Percentiles rank a stretch among this genome's conserved stretches.
These are phyloP conservation scores for Cordyceps cateniannulata DNA, from an alignment of 2,329 filamentous ascomycete genomes.

Conservation along the genomic window DNA sequence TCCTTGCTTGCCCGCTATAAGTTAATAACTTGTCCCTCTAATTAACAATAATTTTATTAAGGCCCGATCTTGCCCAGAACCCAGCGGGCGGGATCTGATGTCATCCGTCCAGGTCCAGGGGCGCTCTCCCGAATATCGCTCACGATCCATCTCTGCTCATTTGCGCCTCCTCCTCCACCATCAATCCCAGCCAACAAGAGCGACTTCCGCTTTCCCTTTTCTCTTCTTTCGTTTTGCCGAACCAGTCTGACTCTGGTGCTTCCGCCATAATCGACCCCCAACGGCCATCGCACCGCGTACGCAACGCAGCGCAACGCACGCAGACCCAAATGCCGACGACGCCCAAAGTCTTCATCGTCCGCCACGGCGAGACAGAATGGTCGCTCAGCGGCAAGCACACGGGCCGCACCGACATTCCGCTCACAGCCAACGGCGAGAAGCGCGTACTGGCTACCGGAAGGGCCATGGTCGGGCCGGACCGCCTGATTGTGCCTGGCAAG, in stretches of 20 bases:
- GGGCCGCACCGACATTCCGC: slow-evolving; percentile 74
- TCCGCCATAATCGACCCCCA: background rate
- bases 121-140: background rate
- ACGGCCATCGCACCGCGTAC: too few species aligned
- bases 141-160: background rate
- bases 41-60: too few species aligned
- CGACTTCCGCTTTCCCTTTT: background rate
- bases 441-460: slow-evolving; percentile 69
- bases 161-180: background rate
- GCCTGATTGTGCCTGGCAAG: slow-evolving; percentile 76
- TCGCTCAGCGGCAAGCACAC: slow-evolving; percentile 82
- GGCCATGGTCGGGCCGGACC: slow-evolving; percentile 76
- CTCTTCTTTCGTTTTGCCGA: background rate
- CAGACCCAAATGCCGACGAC: slow-evolving; percentile 31
- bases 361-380: slow-evolving; percentile 95
- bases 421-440: slow-evolving; percentile 76
- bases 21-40: too few species aligned
- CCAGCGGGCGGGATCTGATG: background rate
- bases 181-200: background rate
- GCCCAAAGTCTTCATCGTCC: slow-evolving; percentile 73
- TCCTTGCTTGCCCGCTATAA: too few species aligned
- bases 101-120: background rate
- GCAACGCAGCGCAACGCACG: too few species aligned
- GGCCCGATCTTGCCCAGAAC: background rate
- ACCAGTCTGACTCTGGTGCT: background rate